Evolutionary conservation across 2,329 filamentous ascomycete genomes (phyloP), one percentile per base, ranked within the genome.

Genomic region (Fonsecaea erecta): DNA sequence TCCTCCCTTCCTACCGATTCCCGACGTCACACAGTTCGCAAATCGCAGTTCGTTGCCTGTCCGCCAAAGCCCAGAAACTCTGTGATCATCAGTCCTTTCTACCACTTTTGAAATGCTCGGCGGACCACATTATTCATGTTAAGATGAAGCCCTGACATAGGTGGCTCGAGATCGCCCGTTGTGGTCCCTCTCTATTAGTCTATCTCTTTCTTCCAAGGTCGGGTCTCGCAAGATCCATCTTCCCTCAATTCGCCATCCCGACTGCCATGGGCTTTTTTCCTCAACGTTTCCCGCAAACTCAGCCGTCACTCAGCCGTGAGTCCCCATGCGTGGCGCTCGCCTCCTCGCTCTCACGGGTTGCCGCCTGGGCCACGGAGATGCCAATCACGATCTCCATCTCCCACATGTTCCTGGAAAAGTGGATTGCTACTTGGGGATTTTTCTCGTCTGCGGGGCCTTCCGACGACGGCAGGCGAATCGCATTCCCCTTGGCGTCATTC

Each of bases 361-460:
- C 52, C 18, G 21, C 26, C 34, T 12, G 7, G 28, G 2, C 53
- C 57, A 4, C 40, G 12, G 18, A 16, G 46, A 55, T 52, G 40
- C 37, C 56, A 61, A 46, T 60, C 57, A 56, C n/a, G 2, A 55
- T 54, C 34, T 26, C 52, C 51, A 40, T 55, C 59, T 54, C 28
- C 52, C 63, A 40, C 63, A 57, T 56, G 63, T 65, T 52, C 57
- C 63, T 61, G 63, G 30, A 64, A 61, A 65, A 61, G 63, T 65
- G 57, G 63, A 52, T 34, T 32, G 24, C 43, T 18, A 16, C 35
- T 34, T 53, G n/a, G 21, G 35, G 9, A 7, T 48, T 43, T 55
- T 30, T 54, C 26, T 43, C 51, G 30, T 21, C 3, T 58, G 62
- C 51, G 54, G 62, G 48, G 48, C 35, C 56, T 43, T 51, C 62